These are phyloP conservation scores for Sclerotiophoma versabilis DNA, from an alignment of 2,329 filamentous ascomycete species.

Conservation along the genomic window DNA sequence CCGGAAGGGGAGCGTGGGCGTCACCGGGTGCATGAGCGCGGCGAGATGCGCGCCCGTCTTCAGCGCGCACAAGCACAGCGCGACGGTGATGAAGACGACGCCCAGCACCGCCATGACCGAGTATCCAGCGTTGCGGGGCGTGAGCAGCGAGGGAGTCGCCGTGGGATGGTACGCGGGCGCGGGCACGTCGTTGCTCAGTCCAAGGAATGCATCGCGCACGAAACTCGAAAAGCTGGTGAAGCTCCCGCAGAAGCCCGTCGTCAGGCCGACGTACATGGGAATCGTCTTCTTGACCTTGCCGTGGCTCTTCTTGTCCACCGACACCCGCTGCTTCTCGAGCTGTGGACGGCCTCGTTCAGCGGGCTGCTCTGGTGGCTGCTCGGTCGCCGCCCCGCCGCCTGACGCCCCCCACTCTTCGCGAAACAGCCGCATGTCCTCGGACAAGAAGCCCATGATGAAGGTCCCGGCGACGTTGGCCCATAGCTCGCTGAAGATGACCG, in stretches of 20 bases:
- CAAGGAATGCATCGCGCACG: slow-evolving; percentile 79
- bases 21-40: slow-evolving; percentile 63
- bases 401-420: slow-evolving; percentile 68
- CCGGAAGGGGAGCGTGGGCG: slow-evolving; percentile 66
- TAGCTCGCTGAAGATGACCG: slow-evolving; percentile 74
- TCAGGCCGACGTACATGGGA: slow-evolving; percentile 84
- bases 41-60: slow-evolving; percentile 79
- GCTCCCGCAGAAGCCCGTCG: slow-evolving; percentile 87
- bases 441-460: slow-evolving; percentile 83
- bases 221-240: slow-evolving; percentile 92
- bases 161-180: slow-evolving; percentile 55
- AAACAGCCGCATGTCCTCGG: slow-evolving; percentile 80
- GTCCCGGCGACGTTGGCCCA: slow-evolving; percentile 91
- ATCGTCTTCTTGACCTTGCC: slow-evolving; percentile 78
- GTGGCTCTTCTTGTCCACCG: slow-evolving; percentile 45
- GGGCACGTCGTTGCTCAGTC: slow-evolving; percentile 75
- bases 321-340: slow-evolving; percentile 54
- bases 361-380: slow-evolving; percentile 17
- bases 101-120: slow-evolving; percentile 82
- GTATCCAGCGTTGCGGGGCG: slow-evolving; percentile 73
- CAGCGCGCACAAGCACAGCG: slow-evolving; percentile 73
- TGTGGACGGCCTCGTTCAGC: slow-evolving; percentile 30
- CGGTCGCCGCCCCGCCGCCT: slow-evolving; percentile 32
- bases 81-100: slow-evolving; percentile 74
- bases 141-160: slow-evolving; percentile 36